phyloP scores from a whole-genome alignment of 1,284 basidiomycete species.

The Vanrija humicola region DNA sequence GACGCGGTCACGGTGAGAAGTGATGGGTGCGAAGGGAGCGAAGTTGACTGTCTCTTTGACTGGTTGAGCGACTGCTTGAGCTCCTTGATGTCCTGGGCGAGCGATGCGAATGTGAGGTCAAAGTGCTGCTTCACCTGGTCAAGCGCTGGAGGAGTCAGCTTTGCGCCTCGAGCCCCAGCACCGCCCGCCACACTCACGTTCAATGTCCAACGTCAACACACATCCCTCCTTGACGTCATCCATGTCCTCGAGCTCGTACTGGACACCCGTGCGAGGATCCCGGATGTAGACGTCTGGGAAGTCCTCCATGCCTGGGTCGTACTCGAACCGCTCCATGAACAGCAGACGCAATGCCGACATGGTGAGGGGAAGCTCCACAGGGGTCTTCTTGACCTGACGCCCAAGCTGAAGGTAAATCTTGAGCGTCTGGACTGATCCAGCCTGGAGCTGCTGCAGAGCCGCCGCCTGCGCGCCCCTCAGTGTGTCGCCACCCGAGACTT shows the following conservation, averaged over 20 bases:
- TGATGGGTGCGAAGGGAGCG: conserved; percentile 46
- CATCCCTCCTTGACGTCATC: conserved; percentile 87
- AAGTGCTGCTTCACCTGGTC: conserved; percentile 99
- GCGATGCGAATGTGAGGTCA: conserved; percentile 74
- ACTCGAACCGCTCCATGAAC: conserved; percentile 93
- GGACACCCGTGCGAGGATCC: conserved; percentile 82
- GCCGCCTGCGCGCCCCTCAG: not conserved
- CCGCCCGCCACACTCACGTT: conserved; percentile 63
- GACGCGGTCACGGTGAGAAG: conserved; percentile 26
- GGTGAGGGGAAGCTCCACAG: conserved; percentile 62
- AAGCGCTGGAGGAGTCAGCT: conserved; percentile 60
- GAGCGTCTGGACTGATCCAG: not conserved
- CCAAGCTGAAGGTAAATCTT: conserved; percentile 76
- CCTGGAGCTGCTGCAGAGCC: not conserved
- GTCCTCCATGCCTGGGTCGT: conserved; percentile 86
- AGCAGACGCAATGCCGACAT: conserved; percentile 54
- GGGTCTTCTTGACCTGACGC: conserved; percentile 83
- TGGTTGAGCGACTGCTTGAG: conserved; percentile 59
- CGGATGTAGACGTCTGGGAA: conserved; percentile 95
- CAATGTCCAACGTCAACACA: conserved; percentile 87
- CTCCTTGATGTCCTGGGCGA: conserved; percentile 91
- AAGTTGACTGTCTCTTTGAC: conserved; percentile 51
- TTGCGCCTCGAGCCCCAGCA: conserved; percentile 1
- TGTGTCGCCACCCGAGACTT: not conserved
- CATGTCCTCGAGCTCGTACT: conserved; percentile 93